phyloP scores from a whole-genome alignment of 2,329 filamentous ascomycete genomes.

The Fusarium equiseti region DNA sequence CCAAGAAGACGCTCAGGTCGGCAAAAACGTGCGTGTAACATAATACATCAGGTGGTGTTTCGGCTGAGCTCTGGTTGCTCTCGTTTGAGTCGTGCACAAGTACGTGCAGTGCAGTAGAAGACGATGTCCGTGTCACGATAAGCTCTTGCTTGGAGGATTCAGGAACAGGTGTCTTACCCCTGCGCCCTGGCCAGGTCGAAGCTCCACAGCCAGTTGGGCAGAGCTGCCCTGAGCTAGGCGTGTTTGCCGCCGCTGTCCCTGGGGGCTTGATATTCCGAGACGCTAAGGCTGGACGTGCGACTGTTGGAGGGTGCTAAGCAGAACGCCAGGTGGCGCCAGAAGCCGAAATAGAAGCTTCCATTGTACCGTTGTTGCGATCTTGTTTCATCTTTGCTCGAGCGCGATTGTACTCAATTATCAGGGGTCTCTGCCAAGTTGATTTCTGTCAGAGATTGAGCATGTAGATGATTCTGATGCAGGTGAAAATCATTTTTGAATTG shows the following conservation, averaged over 20 bases:
- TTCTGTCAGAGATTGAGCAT: background rate
- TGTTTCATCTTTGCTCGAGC: conserved; percentile 7
- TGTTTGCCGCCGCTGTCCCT: conserved; percentile 36
- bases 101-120: background rate
- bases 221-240: conserved; percentile 5
- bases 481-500: background rate
- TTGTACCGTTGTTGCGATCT: conserved; percentile 14
- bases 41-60: conserved; percentile 11
- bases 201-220: conserved; percentile 18
- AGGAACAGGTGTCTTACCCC: conserved; percentile 20
- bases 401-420: background rate
- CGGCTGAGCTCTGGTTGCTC: conserved; percentile 2
- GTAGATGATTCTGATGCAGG: background rate
- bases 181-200: background rate
- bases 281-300: conserved; percentile 33
- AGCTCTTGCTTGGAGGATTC: background rate
- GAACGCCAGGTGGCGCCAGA: conserved; percentile 31
- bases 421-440: background rate
- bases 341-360: conserved; percentile 41
- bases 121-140: background rate
- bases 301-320: conserved; percentile 10
- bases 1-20: conserved; percentile 10
- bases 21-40: conserved; percentile 29
- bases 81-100: conserved; percentile 10
- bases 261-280: conserved; percentile 27